Evolutionary conservation across 192 early-diverging fungal genomes (phyloP), one percentile per base, ranked within the genome.

Genomic region (Podila clonocystis): DNA sequence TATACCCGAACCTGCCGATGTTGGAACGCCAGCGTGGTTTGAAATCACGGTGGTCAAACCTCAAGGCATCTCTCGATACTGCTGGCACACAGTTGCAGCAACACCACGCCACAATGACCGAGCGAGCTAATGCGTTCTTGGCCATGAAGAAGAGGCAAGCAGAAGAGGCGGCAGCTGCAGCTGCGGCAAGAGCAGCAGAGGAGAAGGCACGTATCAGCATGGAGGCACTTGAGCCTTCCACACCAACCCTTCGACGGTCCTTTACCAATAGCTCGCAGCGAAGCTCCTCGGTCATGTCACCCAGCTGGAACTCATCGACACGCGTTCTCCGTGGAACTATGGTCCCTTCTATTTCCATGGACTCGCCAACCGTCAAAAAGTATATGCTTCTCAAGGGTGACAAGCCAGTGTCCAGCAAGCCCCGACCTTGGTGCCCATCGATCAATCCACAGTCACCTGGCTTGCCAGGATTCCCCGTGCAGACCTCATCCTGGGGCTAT

Each of bases 401-500:
- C 34, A 65, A 70, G 50, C 75, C 75, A 9, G 24, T 12, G 3
- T 72, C 63, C 69, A 24, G 29, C 5, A 72, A 68, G 20, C 75
- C 75, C 20, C 65, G 75, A 12, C 69, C 69, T 45, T 79, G 75
- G 75, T 79, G 75, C 22, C 75, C 75, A 15, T 68, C 69, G 5
- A 65, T 65, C 34, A 68, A 26, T 29, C 17, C 41, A 1, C 9
- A 58, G 13, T 79, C 75, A 5, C 69, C 75, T 13, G 61, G 75
- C 20, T 33, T 79, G 75, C 75, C 75, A 36, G 75, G 75, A 3
- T 79, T 79, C 24, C 75, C 75, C 2, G 4, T 72, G 58, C 75
- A 72, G 65, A 68, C 70, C 1, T 79, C 70, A 2, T 38, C 64
- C 13, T 79, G 75, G 75, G 75, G 75, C 26, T 79, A 79, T 31